Percentiles rank a stretch among this genome's conserved stretches.
Conservation (phyloP, 2,329 filamentous ascomycete species). For the Basipetospora chlamydospora region DNA sequence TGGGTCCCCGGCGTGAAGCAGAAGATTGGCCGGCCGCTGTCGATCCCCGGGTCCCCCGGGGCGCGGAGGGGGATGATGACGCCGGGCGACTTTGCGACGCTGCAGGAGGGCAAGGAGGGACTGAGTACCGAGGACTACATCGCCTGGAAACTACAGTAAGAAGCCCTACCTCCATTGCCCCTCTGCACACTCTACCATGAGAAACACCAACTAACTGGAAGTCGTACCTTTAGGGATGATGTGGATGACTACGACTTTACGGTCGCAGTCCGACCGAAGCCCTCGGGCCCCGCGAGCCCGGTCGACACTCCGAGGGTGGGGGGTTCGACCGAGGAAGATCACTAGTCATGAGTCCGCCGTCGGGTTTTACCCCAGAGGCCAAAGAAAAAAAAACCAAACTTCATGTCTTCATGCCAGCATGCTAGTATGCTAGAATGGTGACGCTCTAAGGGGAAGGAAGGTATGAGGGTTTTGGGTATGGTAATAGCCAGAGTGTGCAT, state of each 20-base stretch:
- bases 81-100: slow-evolving; percentile 88
- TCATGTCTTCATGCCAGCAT: too few relatives aligned
- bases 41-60: slow-evolving; percentile 81
- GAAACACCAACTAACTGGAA: too few relatives aligned
- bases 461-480: too few relatives aligned
- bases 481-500: too few relatives aligned
- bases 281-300: slow-evolving; percentile 9
- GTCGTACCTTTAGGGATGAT: slow-evolving; percentile 68
- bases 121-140: slow-evolving; percentile 95
- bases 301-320: slow-evolving; percentile 6
- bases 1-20: slow-evolving; percentile 86
- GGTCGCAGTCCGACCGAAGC: slow-evolving; percentile 40
- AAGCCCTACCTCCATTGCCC: too few relatives aligned
- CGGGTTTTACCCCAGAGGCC: too few relatives aligned
- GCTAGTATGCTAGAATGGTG: too few relatives aligned
- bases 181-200: too few relatives aligned
- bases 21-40: slow-evolving; percentile 90
- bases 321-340: background rate
- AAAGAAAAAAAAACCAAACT: too few relatives aligned
- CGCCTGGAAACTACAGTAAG: slow-evolving; percentile 95
- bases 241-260: slow-evolving; percentile 55
- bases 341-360: background rate
- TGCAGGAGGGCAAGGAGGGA: slow-evolving; percentile 88
- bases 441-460: too few relatives aligned
- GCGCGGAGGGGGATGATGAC: slow-evolving; percentile 97